These are phyloP conservation scores for Moringa oleifera DNA, from an alignment of 345 rosid genomes.

Conservation along the genomic window DNA sequence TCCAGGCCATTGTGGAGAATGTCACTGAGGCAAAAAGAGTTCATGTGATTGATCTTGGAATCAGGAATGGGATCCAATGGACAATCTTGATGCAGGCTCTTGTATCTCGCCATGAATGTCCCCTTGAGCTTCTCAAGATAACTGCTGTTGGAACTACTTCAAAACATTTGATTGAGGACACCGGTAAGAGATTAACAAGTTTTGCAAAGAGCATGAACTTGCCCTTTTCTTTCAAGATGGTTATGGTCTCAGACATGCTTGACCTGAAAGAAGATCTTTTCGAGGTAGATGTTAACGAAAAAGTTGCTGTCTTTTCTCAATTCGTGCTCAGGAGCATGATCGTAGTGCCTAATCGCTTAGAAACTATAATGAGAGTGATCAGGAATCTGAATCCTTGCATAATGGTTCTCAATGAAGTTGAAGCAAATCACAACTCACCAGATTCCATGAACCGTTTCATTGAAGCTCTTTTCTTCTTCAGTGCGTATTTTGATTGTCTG, in stretches of 20 bases:
- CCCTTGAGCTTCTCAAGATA: slow-evolving; percentile 55
- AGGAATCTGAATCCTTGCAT: slow-evolving; percentile 57
- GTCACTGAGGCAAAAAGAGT: slow-evolving; percentile 64
- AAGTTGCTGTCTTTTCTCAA: slow-evolving; percentile 51
- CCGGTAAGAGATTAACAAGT: slow-evolving; percentile 59
- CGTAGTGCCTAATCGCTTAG: slow-evolving; percentile 35
- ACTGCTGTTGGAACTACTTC: slow-evolving; percentile 32
- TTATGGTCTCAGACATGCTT: slow-evolving; percentile 30
- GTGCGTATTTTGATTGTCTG: slow-evolving; percentile 78
- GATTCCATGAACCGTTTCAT: slow-evolving; percentile 69
- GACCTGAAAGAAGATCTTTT: slow-evolving; percentile 44
- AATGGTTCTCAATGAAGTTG: slow-evolving; percentile 72
- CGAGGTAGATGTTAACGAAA: slow-evolving; percentile 53
- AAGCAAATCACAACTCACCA: slow-evolving; percentile 70
- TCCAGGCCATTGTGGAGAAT: slow-evolving; percentile 86
- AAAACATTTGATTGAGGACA: slow-evolving; percentile 21
- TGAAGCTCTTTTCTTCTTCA: slow-evolving; percentile 67
- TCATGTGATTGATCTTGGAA: slow-evolving; percentile 77
- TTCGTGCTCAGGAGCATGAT: slow-evolving; percentile 70
- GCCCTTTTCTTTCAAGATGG: slow-evolving; percentile 32
- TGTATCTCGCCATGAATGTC: slow-evolving; percentile 75
- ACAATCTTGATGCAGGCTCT: slow-evolving; percentile 87
- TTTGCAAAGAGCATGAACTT: slow-evolving; percentile 58
- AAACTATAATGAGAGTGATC: slow-evolving; percentile 60
- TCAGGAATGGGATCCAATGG: slow-evolving; percentile 93